These are phyloP conservation scores for Saccharomyces paradoxus DNA, from an alignment of 805 yeast genomes.

Conservation along the genomic window DNA sequence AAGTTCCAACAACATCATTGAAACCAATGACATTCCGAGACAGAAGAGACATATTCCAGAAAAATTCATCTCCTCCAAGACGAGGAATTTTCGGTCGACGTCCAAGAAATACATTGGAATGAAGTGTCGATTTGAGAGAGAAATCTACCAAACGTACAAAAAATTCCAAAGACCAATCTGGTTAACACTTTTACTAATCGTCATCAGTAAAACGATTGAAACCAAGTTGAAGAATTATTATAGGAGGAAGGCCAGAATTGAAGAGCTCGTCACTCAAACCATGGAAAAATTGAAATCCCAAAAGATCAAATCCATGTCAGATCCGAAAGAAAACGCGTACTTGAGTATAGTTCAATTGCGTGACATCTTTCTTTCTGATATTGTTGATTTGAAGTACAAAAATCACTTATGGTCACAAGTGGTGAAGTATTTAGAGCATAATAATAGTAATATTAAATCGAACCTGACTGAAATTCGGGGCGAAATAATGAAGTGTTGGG, in stretches of 20 bases:
- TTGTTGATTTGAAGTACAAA: slow-evolving; percentile 27
- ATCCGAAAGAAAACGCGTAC: slow-evolving; percentile 31
- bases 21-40: slow-evolving; percentile 34
- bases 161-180: slow-evolving; percentile 20
- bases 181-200: slow-evolving; percentile 4
- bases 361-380: slow-evolving; percentile 45
- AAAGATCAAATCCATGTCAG: slow-evolving; percentile 29
- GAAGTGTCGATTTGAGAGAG: slow-evolving; percentile 47
- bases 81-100: slow-evolving; percentile 63
- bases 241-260: slow-evolving; percentile 36
- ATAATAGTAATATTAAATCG: slow-evolving; percentile 55
- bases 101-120: slow-evolving; percentile 56
- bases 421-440: slow-evolving; percentile 43
- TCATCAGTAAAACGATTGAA: slow-evolving; percentile 24
- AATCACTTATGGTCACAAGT: slow-evolving; percentile 54
- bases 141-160: slow-evolving; percentile 35
- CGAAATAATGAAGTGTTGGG: slow-evolving; percentile 81
- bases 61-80: slow-evolving; percentile 23
- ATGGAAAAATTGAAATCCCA: slow-evolving; percentile 44
- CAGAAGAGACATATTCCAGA: slow-evolving; percentile 33
- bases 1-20: slow-evolving; percentile 31
- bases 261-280: slow-evolving; percentile 41
- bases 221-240: slow-evolving; percentile 33
- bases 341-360: slow-evolving; percentile 67
- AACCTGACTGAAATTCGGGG: slow-evolving; percentile 70